A percentile compares a stretch with the other conserved stretches of the same genome.
Conservation (phyloP, 2,329 filamentous ascomycete genomes). For the Nigrospora oryzae region DNA sequence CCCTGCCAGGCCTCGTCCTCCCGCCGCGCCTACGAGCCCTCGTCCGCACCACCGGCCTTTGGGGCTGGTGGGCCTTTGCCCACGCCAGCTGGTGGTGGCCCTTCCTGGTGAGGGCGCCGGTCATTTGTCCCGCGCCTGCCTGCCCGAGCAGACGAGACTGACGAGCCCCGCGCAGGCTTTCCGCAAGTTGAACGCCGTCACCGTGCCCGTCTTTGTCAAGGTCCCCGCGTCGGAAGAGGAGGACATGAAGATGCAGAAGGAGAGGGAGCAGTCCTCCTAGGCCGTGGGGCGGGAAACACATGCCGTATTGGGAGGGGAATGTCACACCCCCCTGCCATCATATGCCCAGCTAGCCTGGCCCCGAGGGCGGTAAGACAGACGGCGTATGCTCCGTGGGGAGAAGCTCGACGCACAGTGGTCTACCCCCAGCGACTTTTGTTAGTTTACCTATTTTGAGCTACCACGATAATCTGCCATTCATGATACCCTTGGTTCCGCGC, state of each 20-base stretch:
- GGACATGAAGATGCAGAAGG: constrained; percentile 20
- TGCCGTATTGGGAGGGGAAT: background rate
- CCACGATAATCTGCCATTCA: no score
- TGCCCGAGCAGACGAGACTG: background rate
- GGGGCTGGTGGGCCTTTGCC: constrained; percentile 7
- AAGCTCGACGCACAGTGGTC: background rate
- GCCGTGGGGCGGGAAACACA: background rate
- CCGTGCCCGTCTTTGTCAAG: constrained; percentile 22
- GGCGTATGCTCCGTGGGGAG: background rate
- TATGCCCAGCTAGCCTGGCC: background rate
- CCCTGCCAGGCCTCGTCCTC: no score
- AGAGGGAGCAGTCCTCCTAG: constrained; percentile 12
- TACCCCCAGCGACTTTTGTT: no score
- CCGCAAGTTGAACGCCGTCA: constrained; percentile 26
- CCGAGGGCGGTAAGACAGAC: background rate
- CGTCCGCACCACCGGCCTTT: background rate
- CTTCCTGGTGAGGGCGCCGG: constrained; percentile 6
- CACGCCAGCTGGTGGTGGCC: constrained; percentile 12
- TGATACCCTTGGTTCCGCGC: no score
- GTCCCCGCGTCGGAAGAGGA: constrained; percentile 26
- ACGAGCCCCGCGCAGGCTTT: constrained; percentile 15
- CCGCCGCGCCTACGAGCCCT: background rate
- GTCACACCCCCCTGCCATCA: background rate
- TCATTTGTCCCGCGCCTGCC: background rate
- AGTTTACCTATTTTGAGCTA: no score